Percentiles rank a stretch among this genome's conserved stretches.
Conservation (phyloP, 768 basidiomycete genomes). For the Macrolepiota albuminosa region DNA sequence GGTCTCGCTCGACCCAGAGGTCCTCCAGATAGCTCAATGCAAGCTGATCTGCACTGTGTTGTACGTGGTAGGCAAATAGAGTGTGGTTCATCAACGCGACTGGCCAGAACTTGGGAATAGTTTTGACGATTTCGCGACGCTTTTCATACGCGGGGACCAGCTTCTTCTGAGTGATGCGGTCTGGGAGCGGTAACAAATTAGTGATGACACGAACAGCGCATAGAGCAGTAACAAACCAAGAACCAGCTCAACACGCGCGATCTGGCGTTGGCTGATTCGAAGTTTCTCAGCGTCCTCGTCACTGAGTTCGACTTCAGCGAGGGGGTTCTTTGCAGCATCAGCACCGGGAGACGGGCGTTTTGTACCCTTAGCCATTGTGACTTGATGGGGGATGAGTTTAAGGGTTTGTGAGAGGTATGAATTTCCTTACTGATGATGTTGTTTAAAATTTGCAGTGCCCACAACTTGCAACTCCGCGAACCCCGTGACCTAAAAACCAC, state of each 20-base stretch:
- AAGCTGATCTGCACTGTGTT: slow-evolving; percentile 72
- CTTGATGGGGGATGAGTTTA: slow-evolving; percentile 15
- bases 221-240: slow-evolving; percentile 41
- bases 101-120: slow-evolving; percentile 82
- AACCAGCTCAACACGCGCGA: slow-evolving; percentile 65
- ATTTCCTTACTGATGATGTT: slow-evolving; percentile 3
- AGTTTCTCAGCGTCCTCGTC: slow-evolving; percentile 73
- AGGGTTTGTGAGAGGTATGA: slow-evolving; percentile 8
- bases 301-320: slow-evolving; percentile 61
- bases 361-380: slow-evolving; percentile 42
- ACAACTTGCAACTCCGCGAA: slow-evolving; percentile 24
- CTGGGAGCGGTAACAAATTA: slow-evolving; percentile 28
- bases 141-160: slow-evolving; percentile 62
- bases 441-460: slow-evolving; percentile 20
- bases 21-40: slow-evolving; percentile 85
- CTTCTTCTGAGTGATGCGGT: slow-evolving; percentile 56
- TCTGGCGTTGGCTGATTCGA: slow-evolving; percentile 58
- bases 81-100: slow-evolving; percentile 74
- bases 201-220: background rate
- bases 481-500: slow-evolving; percentile 11
- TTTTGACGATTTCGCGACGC: slow-evolving; percentile 61
- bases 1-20: slow-evolving; percentile 75
- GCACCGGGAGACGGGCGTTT: slow-evolving; percentile 82
- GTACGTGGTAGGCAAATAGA: slow-evolving; percentile 57
- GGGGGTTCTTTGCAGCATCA: slow-evolving; percentile 66